Evolutionary conservation across 345 rosid species (phyloP), one percentile per base, ranked within the genome.

Genomic region (Firmiana major): DNA sequence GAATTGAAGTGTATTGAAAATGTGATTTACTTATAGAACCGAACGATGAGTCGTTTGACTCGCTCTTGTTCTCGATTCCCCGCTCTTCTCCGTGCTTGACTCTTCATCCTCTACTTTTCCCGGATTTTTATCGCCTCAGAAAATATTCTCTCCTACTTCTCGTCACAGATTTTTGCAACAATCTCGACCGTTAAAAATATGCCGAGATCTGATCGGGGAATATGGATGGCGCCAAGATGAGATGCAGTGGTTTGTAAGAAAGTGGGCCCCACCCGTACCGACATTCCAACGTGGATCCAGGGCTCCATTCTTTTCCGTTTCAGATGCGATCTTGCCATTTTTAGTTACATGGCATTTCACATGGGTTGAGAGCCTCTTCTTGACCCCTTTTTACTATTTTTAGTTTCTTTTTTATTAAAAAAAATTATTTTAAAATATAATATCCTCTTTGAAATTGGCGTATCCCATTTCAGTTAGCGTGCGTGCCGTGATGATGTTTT

Each of bases 41-140:
- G 46, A 49, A 28, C 6, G 38, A 49, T 7, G 40, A 31, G 60
- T 49, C 59, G 43, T 70, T 48, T 70, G 73, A 69, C 53, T 69
- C 57, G 73, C 73, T 58, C 63, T 58, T 58, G 24, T 34, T 58
- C 57, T 46, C 57, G 13, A 24, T 68, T 68, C 59, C 42, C 59
- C 74, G 74, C 17, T 70, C 63, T 70, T 19, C 28, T 70, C 74
- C 43, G 26, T 24, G 55, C 54, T 24, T 46, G 36, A 55, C 34
- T 31, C 34, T 31, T 68, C 40, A 49, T 68, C 73, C 55, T 26
- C 0, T 12, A 55, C 12, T 48, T 48, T 69, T 28, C 58, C 57
- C 38, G 55, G 38, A 11, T 26, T 24, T 70, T 70, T 49, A 70
- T 70, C 9, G 58, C 59, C 43, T 7, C 6, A 8, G 11, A 26